Evolutionary conservation across 768 basidiomycete species (phyloP).

Genomic region (Mycena vitilis): DNA sequence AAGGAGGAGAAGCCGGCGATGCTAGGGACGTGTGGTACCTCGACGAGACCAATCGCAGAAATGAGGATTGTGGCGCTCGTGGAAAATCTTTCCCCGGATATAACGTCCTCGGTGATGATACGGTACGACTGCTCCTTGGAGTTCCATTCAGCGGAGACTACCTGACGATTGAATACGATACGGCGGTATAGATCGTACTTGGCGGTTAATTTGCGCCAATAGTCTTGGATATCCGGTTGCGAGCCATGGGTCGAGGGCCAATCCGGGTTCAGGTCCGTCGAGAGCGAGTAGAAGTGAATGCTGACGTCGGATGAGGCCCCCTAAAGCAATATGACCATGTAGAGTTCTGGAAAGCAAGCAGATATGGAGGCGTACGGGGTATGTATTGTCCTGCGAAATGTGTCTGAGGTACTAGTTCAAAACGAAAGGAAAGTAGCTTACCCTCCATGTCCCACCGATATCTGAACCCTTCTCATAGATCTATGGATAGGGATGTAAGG

Average conservation of each 20-base stretch:
- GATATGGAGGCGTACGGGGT: slow-evolving; percentile 42
- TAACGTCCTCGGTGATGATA: slow-evolving; percentile 43
- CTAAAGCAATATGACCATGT: slow-evolving; percentile 46
- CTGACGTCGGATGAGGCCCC: slow-evolving; percentile 57
- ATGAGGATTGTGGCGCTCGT: slow-evolving; percentile 60
- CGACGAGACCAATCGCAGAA: slow-evolving; percentile 63
- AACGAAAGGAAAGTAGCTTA: slow-evolving; percentile 38
- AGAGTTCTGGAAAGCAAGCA: slow-evolving; percentile 23
- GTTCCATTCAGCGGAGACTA: slow-evolving; percentile 61
- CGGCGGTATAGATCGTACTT: slow-evolving; percentile 56
- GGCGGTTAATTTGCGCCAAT: slow-evolving; percentile 53
- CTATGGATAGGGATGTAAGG: neutral
- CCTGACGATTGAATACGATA: slow-evolving; percentile 57
- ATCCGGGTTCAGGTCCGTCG: slow-evolving; percentile 57
- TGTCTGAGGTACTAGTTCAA: neutral
- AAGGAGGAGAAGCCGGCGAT: slow-evolving; percentile 53
- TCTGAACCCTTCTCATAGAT: slow-evolving; percentile 11
- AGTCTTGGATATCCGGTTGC: slow-evolving; percentile 56
- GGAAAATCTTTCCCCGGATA: slow-evolving; percentile 43
- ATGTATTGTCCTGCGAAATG: slow-evolving; percentile 47
- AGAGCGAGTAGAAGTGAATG: slow-evolving; percentile 59
- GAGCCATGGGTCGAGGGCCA: slow-evolving; percentile 57
- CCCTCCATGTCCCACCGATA: slow-evolving; percentile 52
- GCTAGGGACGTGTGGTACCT: slow-evolving; percentile 52
- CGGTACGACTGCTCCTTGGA: slow-evolving; percentile 42